These are phyloP conservation scores for Chalciporus chontae DNA, from an alignment of 768 basidiomycete genomes.

Conservation along the genomic window DNA sequence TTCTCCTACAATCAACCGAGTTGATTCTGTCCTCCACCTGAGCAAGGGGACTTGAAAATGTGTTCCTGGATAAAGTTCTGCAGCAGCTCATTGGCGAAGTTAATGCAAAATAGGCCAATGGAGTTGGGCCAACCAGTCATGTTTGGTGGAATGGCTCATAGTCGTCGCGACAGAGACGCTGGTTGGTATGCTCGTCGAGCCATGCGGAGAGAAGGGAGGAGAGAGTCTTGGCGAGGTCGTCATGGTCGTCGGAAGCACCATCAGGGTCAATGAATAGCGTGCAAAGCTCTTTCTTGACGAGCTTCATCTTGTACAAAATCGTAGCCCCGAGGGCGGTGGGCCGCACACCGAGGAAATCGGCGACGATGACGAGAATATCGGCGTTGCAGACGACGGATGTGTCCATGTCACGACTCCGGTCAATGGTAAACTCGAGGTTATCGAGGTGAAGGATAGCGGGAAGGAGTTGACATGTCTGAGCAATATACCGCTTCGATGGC, in stretches of 20 bases:
- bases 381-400: conserved; percentile 88
- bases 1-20: too few species aligned
- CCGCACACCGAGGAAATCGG: conserved; percentile 88
- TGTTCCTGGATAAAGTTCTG: conserved; percentile 78
- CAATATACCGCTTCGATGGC: conserved; percentile 90
- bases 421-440: conserved; percentile 88
- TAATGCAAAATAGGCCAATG: conserved; percentile 94
- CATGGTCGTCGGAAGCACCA: conserved; percentile 87
- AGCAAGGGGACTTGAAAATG: conserved; percentile 80
- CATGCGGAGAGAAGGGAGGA: conserved; percentile 95
- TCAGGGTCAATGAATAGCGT: conserved; percentile 95
- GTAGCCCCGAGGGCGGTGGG: conserved; percentile 69
- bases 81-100: conserved; percentile 91
- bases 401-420: conserved; percentile 81
- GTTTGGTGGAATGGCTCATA: conserved; percentile 91
- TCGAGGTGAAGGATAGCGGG: conserved; percentile 96
- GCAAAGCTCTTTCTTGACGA: conserved; percentile 93
- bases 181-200: conserved; percentile 95
- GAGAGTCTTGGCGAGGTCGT: conserved; percentile 89
- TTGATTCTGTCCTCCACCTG: too few species aligned
- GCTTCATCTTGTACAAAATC: conserved; percentile 86
- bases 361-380: conserved; percentile 77
- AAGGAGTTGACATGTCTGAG: conserved; percentile 90
- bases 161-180: conserved; percentile 90
- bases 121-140: conserved; percentile 85